Base-by-base conservation (phyloP, 225 moss, liverwort and hornwort species). In the Bryoerythrophyllum caledonicum region DNA sequence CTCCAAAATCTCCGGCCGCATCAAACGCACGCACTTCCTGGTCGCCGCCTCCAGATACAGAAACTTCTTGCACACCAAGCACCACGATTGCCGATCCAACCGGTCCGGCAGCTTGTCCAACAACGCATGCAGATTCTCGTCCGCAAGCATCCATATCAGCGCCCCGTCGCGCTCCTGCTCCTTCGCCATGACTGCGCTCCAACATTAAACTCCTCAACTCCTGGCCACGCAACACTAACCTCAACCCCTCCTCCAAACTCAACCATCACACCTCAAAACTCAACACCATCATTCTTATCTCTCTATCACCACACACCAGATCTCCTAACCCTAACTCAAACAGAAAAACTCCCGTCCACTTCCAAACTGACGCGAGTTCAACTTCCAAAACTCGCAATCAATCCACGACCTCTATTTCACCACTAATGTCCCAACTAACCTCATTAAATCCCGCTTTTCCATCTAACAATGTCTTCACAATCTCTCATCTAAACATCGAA, bases 21-120 rank as follows among this genome's bases (percentile, higher is more conserved):
- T 80, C 63, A 92, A 78, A 59, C 80, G 82, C 51, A 96, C 73
- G 13, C 73, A 65, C 58, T 85, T 90, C 74, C 92, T 81, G 38
- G 83, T 86, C 71, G 57, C 69, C 1, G 93, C 83, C 62, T 93
- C 93, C 83, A 92, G 3, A 11, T 63, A 60, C 63, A 82, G 58
- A 60, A 92, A 92, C 14, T 82, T 80, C 63, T 80, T 90, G 77
- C 96, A 96, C 70, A 90, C 93, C 83, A 84, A 15, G 70, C 89
- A 83, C 93, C 88, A 93, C 14, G 92, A 78, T 44, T 89, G 93
- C 25, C 92, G 85, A 72, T 93, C 93, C 48, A 70, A 53, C 23
- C 80, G 75, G 64, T 90, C 90, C 14, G 82, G 63, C 35, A 93
- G 65, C 63, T 74, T 86, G 48, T 87, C 85, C 78, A 96, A 72